Percentiles rank a stretch among this genome's conserved stretches.
Conservation (phyloP, 2,329 filamentous ascomycete species). For the Colletotrichum endophyticum region DNA sequence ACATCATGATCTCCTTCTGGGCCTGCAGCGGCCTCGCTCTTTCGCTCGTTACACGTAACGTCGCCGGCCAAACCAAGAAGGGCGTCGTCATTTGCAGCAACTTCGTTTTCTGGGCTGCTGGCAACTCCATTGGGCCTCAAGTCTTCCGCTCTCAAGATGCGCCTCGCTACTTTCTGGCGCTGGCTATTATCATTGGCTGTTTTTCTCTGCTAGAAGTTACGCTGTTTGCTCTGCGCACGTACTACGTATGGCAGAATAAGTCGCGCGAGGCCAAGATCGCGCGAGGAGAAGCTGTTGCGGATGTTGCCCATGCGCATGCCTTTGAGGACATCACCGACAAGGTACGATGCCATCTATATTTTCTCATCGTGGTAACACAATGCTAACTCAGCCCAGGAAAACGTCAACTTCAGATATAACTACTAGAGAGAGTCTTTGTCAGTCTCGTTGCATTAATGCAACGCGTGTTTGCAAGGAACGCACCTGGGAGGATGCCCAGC, state of each 20-base stretch:
- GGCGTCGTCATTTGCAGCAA: constrained; percentile 43
- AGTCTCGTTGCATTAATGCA: neutral
- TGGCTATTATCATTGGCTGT: neutral
- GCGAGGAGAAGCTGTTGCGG: neutral
- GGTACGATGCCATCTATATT: constrained; percentile 63
- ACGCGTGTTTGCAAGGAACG: neutral
- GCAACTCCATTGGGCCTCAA: constrained; percentile 47
- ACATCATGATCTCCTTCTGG: constrained; percentile 49
- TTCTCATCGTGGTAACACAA: constrained; percentile 23
- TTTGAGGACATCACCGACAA: constrained; percentile 69
- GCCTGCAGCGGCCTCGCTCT: constrained; percentile 46
- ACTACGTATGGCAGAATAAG: constrained; percentile 13
- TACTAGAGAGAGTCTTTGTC: neutral
- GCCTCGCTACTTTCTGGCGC: constrained; percentile 31
- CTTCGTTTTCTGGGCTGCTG: constrained; percentile 45
- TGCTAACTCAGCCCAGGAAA: neutral
- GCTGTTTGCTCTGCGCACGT: neutral
- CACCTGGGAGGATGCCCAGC: neutral
- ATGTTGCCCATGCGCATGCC: constrained; percentile 41
- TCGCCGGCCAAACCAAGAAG: constrained; percentile 49
- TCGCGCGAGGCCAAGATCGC: constrained; percentile 1
- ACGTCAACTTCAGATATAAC: constrained; percentile 10
- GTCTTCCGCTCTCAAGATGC: constrained; percentile 38
- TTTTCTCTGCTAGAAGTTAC: neutral
- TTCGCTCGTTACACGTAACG: constrained; percentile 44